Conservation (phyloP, 2,329 filamentous ascomycete species). For the Pseudonectria foliicola region DNA sequence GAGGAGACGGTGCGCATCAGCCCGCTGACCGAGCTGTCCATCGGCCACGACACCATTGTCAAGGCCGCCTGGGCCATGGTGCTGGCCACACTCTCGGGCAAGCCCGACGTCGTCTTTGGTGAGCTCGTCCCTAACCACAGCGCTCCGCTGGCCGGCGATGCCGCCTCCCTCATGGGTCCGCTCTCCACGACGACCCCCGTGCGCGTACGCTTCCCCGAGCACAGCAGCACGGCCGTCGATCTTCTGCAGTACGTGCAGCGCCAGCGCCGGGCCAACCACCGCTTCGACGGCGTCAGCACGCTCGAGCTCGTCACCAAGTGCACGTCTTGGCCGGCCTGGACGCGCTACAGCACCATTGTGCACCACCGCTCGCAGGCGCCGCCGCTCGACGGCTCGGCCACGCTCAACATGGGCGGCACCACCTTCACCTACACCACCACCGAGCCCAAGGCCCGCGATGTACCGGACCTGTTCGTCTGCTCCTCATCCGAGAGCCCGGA, state of each 20-base stretch:
- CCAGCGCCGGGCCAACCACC: conserved; percentile 40
- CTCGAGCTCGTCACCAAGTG: conserved; percentile 46
- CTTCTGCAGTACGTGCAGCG: conserved; percentile 42
- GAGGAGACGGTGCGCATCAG: conserved; percentile 33
- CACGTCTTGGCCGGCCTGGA: conserved; percentile 47
- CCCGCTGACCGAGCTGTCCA: conserved; percentile 35
- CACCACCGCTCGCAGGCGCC: conserved; percentile 37
- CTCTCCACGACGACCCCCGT: conserved; percentile 42
- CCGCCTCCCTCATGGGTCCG: conserved; percentile 40
- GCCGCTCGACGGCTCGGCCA: conserved; percentile 29
- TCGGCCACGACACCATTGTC: conserved; percentile 45
- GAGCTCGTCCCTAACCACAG: conserved; percentile 44
- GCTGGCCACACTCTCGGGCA: conserved; percentile 42
- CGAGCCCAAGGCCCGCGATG: conserved; percentile 33
- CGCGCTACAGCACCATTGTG: conserved; percentile 47
- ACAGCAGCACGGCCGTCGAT: conserved; percentile 38
- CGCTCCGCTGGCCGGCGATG: conserved; percentile 44
- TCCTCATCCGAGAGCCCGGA: conserved; percentile 32
- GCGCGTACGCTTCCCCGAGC: conserved; percentile 38
- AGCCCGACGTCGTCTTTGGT: conserved; percentile 49
- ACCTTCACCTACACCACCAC: conserved; percentile 37
- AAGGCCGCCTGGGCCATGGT: conserved; percentile 53
- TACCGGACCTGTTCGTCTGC: conserved; percentile 39
- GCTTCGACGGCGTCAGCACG: conserved; percentile 45
- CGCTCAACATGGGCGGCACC: conserved; percentile 38